Evolutionary conservation across 2,329 filamentous ascomycete genomes (phyloP).

Genomic region (Fusarium penzigii): DNA sequence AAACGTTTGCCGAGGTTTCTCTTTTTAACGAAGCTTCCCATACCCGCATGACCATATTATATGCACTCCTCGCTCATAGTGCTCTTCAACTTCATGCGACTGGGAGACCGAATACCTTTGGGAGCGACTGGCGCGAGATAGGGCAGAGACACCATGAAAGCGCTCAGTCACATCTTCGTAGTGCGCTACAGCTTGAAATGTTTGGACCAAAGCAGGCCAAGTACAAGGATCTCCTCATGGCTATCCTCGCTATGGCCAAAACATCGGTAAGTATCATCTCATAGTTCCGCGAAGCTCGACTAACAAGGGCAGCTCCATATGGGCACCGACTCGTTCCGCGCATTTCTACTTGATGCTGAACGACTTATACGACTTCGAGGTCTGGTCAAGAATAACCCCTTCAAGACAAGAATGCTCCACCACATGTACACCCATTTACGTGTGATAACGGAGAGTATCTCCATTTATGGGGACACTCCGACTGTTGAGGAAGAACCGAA

Average conservation of each 20-base stretch:
- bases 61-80: conserved; percentile 42
- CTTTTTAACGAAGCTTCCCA: conserved; percentile 41
- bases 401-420: conserved; percentile 45
- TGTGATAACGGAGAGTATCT: conserved; percentile 45
- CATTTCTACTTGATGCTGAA: conserved; percentile 43
- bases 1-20: conserved; percentile 42
- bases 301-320: conserved; percentile 17
- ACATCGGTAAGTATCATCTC: conserved; percentile 11
- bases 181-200: conserved; percentile 36
- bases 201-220: conserved; percentile 37
- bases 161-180: conserved; percentile 34
- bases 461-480: conserved; percentile 9
- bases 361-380: conserved; percentile 41
- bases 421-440: conserved; percentile 49
- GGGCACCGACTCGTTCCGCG: conserved; percentile 15
- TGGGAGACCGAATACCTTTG: conserved; percentile 1
- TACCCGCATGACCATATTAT: conserved; percentile 40
- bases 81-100: conserved; percentile 41
- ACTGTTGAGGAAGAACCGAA: not conserved
- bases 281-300: accelerated
- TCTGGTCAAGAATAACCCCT: conserved; percentile 39
- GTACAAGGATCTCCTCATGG: conserved; percentile 47
- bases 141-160: conserved; percentile 30
- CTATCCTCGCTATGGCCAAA: conserved; percentile 36
- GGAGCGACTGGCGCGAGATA: conserved; percentile 30